phyloP scores from a whole-genome alignment of 1,284 basidiomycete genomes.

The Papiliotrema fonsecae region DNA sequence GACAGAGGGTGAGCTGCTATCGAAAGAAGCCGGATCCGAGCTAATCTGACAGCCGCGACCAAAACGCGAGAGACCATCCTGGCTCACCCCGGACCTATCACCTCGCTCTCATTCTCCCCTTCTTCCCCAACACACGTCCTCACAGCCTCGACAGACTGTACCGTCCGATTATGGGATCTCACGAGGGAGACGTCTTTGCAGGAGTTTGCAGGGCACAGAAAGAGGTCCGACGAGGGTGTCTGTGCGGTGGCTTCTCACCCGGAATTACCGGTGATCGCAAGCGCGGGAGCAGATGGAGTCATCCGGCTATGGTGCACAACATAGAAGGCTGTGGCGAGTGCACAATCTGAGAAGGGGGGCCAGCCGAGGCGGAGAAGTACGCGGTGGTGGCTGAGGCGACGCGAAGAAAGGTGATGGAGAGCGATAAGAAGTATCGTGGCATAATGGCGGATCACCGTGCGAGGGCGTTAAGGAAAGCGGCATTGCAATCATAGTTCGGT shows the following conservation, averaged over 20 bases:
- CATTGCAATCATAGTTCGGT: no score
- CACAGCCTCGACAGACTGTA: constrained; percentile 89
- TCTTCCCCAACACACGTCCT: constrained; percentile 65
- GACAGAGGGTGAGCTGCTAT: constrained; percentile 59
- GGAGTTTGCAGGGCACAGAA: constrained; percentile 77
- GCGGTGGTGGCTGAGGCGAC: no score
- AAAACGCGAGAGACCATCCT: constrained; percentile 83
- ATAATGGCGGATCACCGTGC: no score
- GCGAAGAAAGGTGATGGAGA: no score
- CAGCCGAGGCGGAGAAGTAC: no score
- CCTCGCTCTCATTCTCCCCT: constrained; percentile 81
- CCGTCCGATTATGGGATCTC: constrained; percentile 91
- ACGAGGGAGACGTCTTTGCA: constrained; percentile 65
- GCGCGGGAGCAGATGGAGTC: constrained; percentile 90
- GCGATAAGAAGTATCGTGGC: no score
- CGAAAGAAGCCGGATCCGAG: not conserved
- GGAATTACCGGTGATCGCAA: constrained; percentile 79
- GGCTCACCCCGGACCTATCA: constrained; percentile 87
- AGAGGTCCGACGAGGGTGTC: constrained; percentile 85
- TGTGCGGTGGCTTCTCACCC: constrained; percentile 58
- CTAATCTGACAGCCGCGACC: constrained; percentile 50
- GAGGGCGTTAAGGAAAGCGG: no score
- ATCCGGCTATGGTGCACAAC: constrained; percentile 64
- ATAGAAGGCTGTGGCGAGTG: not conserved
- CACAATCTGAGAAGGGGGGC: not conserved